Conservation (phyloP, 345 rosid genomes). For the Salix suchowensis region DNA sequence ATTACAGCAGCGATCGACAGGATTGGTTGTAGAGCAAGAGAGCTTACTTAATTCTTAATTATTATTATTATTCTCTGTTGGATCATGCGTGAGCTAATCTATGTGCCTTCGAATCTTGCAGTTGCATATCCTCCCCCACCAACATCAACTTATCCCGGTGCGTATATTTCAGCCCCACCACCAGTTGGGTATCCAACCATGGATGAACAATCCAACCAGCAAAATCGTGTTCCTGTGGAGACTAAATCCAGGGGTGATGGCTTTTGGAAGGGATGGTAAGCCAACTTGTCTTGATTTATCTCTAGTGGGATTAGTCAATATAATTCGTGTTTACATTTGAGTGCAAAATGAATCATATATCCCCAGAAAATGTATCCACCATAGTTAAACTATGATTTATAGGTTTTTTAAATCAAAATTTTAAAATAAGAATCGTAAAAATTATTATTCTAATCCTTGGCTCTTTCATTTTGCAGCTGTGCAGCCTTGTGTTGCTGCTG, state of each 20-base stretch:
- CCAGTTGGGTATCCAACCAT: slow-evolving; percentile 52
- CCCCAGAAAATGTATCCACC: no score
- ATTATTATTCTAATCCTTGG: background rate
- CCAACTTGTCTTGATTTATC: background rate
- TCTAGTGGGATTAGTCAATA: no score
- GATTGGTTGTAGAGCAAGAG: background rate
- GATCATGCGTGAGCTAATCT: background rate
- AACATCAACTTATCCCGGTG: background rate
- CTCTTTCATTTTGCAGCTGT: slow-evolving; percentile 38
- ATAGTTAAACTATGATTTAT: no score
- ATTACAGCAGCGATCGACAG: background rate
- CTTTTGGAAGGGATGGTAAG: slow-evolving; percentile 75
- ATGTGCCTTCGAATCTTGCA: background rate
- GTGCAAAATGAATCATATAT: no score
- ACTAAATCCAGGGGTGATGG: slow-evolving; percentile 67
- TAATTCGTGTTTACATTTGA: no score
- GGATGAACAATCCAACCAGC: slow-evolving; percentile 21
- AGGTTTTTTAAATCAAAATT: no score
- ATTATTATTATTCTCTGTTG: background rate
- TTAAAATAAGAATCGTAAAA: no score
- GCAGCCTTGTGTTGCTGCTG: slow-evolving; percentile 77
- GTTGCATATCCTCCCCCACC: slow-evolving; percentile 5
- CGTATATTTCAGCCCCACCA: slow-evolving; percentile 38
- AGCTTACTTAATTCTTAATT: background rate
- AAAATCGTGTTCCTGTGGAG: slow-evolving; percentile 26